A percentile compares a stretch with the other conserved stretches of the same genome.
phyloP scores from a whole-genome alignment of 2,329 filamentous ascomycete genomes.

The Neonectria punicea region DNA sequence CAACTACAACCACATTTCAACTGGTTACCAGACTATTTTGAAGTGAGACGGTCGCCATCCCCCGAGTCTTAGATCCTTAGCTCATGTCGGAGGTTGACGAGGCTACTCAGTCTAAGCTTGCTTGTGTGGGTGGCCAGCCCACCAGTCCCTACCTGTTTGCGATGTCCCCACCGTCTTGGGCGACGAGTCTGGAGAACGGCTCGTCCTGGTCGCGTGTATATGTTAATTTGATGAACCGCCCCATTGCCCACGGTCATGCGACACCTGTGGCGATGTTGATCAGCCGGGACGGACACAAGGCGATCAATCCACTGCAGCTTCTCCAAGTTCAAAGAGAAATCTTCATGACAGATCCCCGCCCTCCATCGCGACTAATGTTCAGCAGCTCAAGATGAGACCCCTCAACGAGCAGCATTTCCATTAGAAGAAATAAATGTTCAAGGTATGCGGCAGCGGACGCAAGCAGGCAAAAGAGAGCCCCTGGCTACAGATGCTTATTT shows the following conservation, averaged over 20 bases:
- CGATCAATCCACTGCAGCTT: neutral
- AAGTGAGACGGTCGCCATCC: slow-evolving; percentile 12
- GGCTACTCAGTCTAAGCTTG: slow-evolving; percentile 14
- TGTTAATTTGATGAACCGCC: slow-evolving; percentile 12
- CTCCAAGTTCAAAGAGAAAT: neutral
- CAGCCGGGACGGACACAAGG: neutral
- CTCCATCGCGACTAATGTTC: slow-evolving; percentile 11
- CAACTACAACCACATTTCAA: neutral
- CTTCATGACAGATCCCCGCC: neutral
- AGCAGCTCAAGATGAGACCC: slow-evolving; percentile 4
- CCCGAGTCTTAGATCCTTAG: slow-evolving; percentile 1
- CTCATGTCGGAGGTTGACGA: slow-evolving; percentile 16
- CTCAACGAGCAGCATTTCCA: slow-evolving; percentile 21
- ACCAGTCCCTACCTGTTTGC: slow-evolving; percentile 13
- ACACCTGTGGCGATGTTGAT: slow-evolving; percentile 16
- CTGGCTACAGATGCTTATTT: slow-evolving; percentile 42
- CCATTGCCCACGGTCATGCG: slow-evolving; percentile 18
- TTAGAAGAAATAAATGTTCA: slow-evolving; percentile 42
- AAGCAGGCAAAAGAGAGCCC: slow-evolving; percentile 29
- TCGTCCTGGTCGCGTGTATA: slow-evolving; percentile 9
- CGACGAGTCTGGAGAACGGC: slow-evolving; percentile 8
- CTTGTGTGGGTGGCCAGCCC: slow-evolving; percentile 5
- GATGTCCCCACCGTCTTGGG: slow-evolving; percentile 4
- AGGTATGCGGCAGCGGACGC: slow-evolving; percentile 23
- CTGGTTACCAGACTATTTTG: slow-evolving; percentile 1